These are phyloP conservation scores for Blastobotrys malaysiensis DNA, from an alignment of 1,139 yeast species.

Conservation along the genomic window DNA sequence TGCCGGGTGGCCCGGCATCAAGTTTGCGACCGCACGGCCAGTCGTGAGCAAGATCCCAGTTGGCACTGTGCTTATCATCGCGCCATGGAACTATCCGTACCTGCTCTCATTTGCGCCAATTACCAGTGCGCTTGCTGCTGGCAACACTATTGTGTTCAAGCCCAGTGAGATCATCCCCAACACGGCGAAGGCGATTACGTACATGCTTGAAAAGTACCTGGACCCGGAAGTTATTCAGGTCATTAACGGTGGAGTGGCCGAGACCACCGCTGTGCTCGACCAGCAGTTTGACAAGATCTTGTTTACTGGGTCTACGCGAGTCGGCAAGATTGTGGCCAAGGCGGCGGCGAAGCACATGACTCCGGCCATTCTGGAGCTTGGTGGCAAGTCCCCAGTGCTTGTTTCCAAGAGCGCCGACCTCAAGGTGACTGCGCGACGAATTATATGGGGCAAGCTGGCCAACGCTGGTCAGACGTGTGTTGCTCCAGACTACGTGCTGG, in stretches of 20 bases:
- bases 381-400: slow-evolving; percentile 89
- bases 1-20: slow-evolving; percentile 43
- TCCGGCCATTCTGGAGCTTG: slow-evolving; percentile 77
- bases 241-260: slow-evolving; percentile 70
- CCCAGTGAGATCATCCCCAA: slow-evolving; percentile 73
- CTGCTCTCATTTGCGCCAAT: slow-evolving; percentile 60
- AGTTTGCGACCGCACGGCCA: slow-evolving; percentile 44
- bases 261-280: slow-evolving; percentile 60
- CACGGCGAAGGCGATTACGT: slow-evolving; percentile 51
- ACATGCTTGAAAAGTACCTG: slow-evolving; percentile 51
- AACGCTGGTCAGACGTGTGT: slow-evolving; percentile 93
- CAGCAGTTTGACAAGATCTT: slow-evolving; percentile 76
- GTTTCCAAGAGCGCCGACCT: slow-evolving; percentile 48
- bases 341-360: slow-evolving; percentile 83
- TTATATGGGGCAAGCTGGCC: slow-evolving; percentile 71
- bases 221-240: slow-evolving; percentile 51
- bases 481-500: slow-evolving; percentile 75
- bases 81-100: slow-evolving; percentile 89
- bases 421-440: slow-evolving; percentile 54
- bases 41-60: slow-evolving; percentile 61
- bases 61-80: slow-evolving; percentile 69
- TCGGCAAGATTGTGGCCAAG: slow-evolving; percentile 71
- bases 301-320: slow-evolving; percentile 75
- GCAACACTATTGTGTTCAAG: slow-evolving; percentile 76
- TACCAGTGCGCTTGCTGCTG: slow-evolving; percentile 80